Evolutionary conservation across 768 basidiomycete genomes (phyloP), one percentile per base, ranked within the genome.

Genomic region (Xanthoconium purpureum): DNA sequence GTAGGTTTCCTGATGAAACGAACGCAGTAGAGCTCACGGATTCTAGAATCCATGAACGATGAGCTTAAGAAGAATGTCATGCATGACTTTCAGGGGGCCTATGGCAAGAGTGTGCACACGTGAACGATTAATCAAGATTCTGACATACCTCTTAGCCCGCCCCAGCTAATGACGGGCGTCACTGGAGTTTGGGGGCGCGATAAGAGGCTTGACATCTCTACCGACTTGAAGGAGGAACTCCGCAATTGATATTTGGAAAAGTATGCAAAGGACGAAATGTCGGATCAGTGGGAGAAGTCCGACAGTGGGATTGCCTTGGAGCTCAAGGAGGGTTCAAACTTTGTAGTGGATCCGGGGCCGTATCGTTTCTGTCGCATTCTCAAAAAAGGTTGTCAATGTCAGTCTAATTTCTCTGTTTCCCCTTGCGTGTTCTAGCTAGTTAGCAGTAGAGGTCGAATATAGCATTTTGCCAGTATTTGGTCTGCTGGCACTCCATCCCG

Each of bases 101-200:
- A 80, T 55, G 81, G 78, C 39, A 82, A 80, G 69, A 66, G 72
- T 5, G 68, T 75, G 32, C 71, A 74, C n/a, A 75, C 73, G 12
- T 76, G 76, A 72, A 62, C 71, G 13, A 58, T 60, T 44, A 78
- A 79, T 56, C 68, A 66, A 33, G 56, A 74, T 56, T 73, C 77
- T 0, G 75, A 77, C 36, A 54, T 77, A 28, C 77, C 76, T 3
- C 64, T 81, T 40, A 79, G 78, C 17, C 78, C 76, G 1, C 80
- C 79, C 3, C 66, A 71, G 38, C 69, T 80, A 45, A 79, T 81
- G 80, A 75, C 78, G 73, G 68, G 74, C 20, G 76, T 74, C 60
- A 77, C 76, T 11, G 44, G 69, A 20, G 42, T 81, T 50, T 57
- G 64, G 43, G 57, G 65, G 50, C 60, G 75, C 24, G 77, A 78